Evolutionary conservation across 2,329 filamentous ascomycete species (phyloP).

Genomic region (Xylaria multiplex): DNA sequence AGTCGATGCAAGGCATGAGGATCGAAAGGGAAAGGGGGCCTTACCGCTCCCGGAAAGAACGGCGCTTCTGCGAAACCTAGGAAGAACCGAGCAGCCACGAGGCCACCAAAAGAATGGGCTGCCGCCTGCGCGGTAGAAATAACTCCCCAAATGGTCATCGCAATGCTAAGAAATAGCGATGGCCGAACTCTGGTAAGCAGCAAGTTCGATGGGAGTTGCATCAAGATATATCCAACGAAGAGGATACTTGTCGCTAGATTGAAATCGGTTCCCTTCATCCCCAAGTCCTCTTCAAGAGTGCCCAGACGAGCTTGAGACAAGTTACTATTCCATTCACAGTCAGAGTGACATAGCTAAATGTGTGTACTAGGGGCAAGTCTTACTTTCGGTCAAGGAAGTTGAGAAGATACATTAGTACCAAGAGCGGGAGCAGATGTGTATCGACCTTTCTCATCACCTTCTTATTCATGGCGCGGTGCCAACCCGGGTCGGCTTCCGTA

Average conservation of each 20-base stretch:
- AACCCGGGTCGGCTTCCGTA: slow-evolving; percentile 43
- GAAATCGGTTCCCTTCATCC: slow-evolving; percentile 66
- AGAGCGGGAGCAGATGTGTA: slow-evolving; percentile 60
- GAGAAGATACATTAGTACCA: slow-evolving; percentile 66
- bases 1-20: slow-evolving; percentile 3
- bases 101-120: slow-evolving; percentile 53
- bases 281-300: slow-evolving; percentile 62
- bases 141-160: slow-evolving; percentile 53
- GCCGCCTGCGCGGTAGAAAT: slow-evolving; percentile 59
- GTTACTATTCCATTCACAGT: slow-evolving; percentile 50
- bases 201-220: slow-evolving; percentile 71
- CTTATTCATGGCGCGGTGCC: slow-evolving; percentile 47
- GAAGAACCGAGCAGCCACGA: slow-evolving; percentile 60
- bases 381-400: slow-evolving; percentile 63
- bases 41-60: slow-evolving; percentile 58
- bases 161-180: slow-evolving; percentile 61
- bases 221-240: slow-evolving; percentile 69
- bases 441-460: slow-evolving; percentile 62
- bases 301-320: slow-evolving; percentile 65
- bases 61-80: slow-evolving; percentile 61
- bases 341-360: slow-evolving; percentile 3
- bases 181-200: slow-evolving; percentile 64
- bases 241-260: slow-evolving; percentile 65
- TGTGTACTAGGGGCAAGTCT: slow-evolving; percentile 14
- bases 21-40: background rate